Conservation (phyloP, 495 filamentous ascomycete genomes). For the Friedmanniomyces endolithicus region DNA sequence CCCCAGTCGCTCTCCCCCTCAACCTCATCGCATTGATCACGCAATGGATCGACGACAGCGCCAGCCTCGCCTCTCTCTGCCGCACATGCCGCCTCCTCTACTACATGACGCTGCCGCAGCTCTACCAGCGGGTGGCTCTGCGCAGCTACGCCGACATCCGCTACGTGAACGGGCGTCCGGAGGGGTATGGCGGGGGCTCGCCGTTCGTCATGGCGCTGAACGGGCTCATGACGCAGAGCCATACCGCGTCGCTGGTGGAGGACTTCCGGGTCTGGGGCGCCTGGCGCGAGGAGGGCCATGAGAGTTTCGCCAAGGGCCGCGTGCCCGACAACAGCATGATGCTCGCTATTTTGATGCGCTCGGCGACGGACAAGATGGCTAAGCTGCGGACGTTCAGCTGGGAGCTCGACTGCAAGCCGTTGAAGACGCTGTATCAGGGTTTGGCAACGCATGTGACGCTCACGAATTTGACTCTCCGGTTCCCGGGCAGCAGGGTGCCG, state of each 20-base stretch:
- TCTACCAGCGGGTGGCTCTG: constrained; percentile 45
- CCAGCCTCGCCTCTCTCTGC: constrained; percentile 45
- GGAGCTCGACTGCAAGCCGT: constrained; percentile 51
- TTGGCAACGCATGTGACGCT: constrained; percentile 38
- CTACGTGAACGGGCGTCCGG: constrained; percentile 45
- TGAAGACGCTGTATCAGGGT: constrained; percentile 46
- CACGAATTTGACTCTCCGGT: constrained; percentile 44
- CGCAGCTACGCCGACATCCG: constrained; percentile 49
- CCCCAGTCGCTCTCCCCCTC: constrained; percentile 35
- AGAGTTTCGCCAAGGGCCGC: constrained; percentile 45
- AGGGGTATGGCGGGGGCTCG: constrained; percentile 49
- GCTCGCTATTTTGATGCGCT: constrained; percentile 47
- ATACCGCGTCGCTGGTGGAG: constrained; percentile 38
- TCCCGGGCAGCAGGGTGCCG: constrained; percentile 44
- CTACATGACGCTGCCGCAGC: constrained; percentile 51
- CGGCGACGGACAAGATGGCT: constrained; percentile 46
- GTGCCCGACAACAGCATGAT: constrained; percentile 54
- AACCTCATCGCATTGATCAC: constrained; percentile 48
- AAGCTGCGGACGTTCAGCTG: constrained; percentile 46
- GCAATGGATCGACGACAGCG: constrained; percentile 42
- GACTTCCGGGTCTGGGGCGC: constrained; percentile 43
- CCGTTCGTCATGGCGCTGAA: constrained; percentile 53
- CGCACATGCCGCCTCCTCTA: constrained; percentile 51
- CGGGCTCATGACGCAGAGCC: constrained; percentile 44
- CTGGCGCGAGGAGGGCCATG: constrained; percentile 45